Conservation (phyloP, 176 grass and related monocot genomes). For the Raddia guianensis region DNA sequence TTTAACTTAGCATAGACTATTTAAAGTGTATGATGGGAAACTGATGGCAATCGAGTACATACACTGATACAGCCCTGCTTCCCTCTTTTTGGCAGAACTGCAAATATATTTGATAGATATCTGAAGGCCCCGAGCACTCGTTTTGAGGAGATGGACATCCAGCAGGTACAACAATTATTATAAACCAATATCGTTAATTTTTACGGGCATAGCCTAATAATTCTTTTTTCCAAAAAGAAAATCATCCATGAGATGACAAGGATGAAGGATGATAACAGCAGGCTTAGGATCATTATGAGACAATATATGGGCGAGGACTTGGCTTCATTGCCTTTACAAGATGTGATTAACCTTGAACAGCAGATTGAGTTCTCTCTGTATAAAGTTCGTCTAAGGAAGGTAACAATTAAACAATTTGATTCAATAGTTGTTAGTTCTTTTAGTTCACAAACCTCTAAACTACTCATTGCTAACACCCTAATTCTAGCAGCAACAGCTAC, state of each 20-base stretch:
- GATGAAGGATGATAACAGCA: constrained; percentile 74
- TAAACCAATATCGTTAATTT: not conserved
- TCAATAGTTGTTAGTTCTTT: not conserved
- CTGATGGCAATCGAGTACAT: not conserved
- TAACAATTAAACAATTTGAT: not conserved
- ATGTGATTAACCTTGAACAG: constrained; percentile 61
- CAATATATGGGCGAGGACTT: constrained; percentile 62
- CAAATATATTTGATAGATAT: constrained; percentile 74
- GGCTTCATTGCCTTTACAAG: constrained; percentile 41
- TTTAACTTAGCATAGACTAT: not conserved
- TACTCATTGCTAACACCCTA: not conserved
- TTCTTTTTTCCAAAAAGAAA: constrained; percentile 41
- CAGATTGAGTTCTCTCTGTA: constrained; percentile 59
- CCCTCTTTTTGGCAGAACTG: constrained; percentile 43
- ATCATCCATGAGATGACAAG: constrained; percentile 67
- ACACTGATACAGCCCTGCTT: not conserved
- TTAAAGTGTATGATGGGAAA: constrained; percentile 1
- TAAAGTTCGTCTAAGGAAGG: constrained; percentile 67
- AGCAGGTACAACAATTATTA: constrained; percentile 49
- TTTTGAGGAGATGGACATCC: constrained; percentile 65
- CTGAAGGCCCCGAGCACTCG: constrained; percentile 70
- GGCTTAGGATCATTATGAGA: constrained; percentile 53
- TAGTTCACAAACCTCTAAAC: not conserved
- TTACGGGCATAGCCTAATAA: not conserved
- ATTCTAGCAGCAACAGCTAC: constrained; percentile 52